A percentile compares a stretch with the other conserved stretches of the same genome.
Conservation (phyloP, 225 moss, liverwort and hornwort genomes). For the Bryoerythrophyllum caledonicum region DNA sequence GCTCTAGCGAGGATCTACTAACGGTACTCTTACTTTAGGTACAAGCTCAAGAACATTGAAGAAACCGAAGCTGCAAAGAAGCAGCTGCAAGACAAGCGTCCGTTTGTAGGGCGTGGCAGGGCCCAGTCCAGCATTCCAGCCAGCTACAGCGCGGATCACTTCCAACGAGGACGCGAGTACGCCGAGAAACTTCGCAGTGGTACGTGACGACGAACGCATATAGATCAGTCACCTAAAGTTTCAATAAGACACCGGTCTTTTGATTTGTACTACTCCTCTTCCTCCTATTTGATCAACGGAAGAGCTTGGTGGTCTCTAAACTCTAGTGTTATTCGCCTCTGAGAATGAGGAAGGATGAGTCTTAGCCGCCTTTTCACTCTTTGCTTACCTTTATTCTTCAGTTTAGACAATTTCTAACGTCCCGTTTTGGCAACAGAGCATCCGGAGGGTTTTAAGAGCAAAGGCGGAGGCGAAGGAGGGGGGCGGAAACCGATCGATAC, state of each 20-base stretch:
- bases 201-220: constrained; percentile 25
- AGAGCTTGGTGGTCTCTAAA: too few species aligned
- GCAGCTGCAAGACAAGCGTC: constrained; percentile 81
- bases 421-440: constrained; percentile 52
- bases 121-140: constrained; percentile 80
- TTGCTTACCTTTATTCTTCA: constrained; percentile 25
- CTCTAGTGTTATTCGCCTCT: too few species aligned
- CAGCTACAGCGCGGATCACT: constrained; percentile 88
- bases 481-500: constrained; percentile 51
- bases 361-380: too few species aligned
- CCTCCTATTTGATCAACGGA: too few species aligned
- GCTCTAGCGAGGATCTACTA: not conserved
- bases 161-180: constrained; percentile 82
- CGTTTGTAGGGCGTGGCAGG: constrained; percentile 78
- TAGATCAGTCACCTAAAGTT: not conserved
- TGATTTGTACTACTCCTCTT: too few species aligned
- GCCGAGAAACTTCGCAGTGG: constrained; percentile 71
- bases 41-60: constrained; percentile 92
- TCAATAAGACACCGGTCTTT: too few species aligned
- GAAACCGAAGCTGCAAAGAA: constrained; percentile 97
- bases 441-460: constrained; percentile 79
- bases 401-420: constrained; percentile 7
- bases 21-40: constrained; percentile 40
- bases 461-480: constrained; percentile 58
- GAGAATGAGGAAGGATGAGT: too few species aligned